Evolutionary conservation across 2,329 filamentous ascomycete species (phyloP), one percentile per base, ranked within the genome.

Genomic region (Camillea tinctor): DNA sequence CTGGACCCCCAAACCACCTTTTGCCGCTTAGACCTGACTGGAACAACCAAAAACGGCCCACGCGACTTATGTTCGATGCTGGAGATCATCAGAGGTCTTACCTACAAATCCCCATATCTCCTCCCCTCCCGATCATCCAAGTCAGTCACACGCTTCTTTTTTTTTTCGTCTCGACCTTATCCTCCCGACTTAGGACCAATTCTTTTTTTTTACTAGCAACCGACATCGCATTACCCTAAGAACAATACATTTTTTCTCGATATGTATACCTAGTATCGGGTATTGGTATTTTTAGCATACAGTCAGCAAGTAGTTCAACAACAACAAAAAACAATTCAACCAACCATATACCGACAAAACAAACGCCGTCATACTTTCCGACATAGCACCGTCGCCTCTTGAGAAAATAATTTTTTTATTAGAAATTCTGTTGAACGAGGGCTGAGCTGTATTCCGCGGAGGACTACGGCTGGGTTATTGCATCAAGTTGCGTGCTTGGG

Each of bases 251-350:
- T 51, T n/a, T n/a, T n/a, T n/a, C n/a, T n/a, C n/a, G n/a, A n/a
- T n/a, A n/a, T n/a, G n/a, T n/a, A n/a, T n/a, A n/a, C n/a, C n/a
- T n/a, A n/a, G n/a, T n/a, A n/a, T n/a, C n/a, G n/a, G n/a, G n/a
- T n/a, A n/a, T n/a, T n/a, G n/a, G 22, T 51, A 51, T 51, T 51
- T 51, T 51, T 51, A 51, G 50, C 22, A 51, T 51, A 24, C 50
- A 9, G 50, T 51, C 50, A 51, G 50, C 50, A 51, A 24, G 60
- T 60, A 58, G 57, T 60, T 60, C 55, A 49, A 21, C 54, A 40
- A 53, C 53, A 54, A 60, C 50, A 49, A 49, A 50, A 56, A 44
- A 59, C 53, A 58, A 44, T 55, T 54, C 40, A 55, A 48, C 24
- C 53, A 58, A 22, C 51, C 26, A 44, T n/a, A 44, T 15, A 44